Evolutionary conservation across 257 asterid genomes (phyloP).

Genomic region (Osmanthus fragrans): DNA sequence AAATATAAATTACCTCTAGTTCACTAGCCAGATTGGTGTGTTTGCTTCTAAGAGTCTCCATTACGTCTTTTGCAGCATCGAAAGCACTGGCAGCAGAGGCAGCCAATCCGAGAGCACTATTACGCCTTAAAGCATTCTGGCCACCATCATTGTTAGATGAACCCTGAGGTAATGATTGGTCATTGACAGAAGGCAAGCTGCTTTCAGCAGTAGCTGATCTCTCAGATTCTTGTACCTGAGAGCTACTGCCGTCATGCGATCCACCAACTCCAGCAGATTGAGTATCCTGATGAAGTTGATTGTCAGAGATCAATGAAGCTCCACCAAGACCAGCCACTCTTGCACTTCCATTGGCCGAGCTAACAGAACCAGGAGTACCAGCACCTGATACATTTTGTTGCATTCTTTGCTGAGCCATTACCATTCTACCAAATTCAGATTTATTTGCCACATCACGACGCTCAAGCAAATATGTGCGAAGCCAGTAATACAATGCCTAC

Average conservation of each 20-base stretch:
- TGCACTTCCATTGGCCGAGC: conserved; percentile 72
- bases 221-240: conserved; percentile 84
- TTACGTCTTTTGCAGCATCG: conserved; percentile 97
- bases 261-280: conserved; percentile 74
- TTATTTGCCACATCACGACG: conserved; percentile 98
- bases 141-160: conserved; percentile 70
- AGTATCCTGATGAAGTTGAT: conserved; percentile 74
- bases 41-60: conserved; percentile 95
- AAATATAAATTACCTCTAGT: conserved; percentile 71
- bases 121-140: conserved; percentile 79
- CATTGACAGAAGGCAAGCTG: conserved; percentile 68
- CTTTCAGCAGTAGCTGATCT: conserved; percentile 68
- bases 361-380: conserved; percentile 50
- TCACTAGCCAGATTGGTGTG: conserved; percentile 95
- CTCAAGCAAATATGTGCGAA: conserved; percentile 94
- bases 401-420: conserved; percentile 98
- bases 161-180: conserved; percentile 64
- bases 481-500: conserved; percentile 98
- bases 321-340: conserved; percentile 69
- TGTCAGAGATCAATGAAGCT: conserved; percentile 62
- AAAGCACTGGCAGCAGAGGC: conserved; percentile 97
- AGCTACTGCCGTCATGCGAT: conserved; percentile 69
- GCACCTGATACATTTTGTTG: conserved; percentile 76
- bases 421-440: conserved; percentile 93
- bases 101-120: conserved; percentile 74